phyloP scores from a whole-genome alignment of 1,139 yeast genomes.

The Taphrina confusa region DNA sequence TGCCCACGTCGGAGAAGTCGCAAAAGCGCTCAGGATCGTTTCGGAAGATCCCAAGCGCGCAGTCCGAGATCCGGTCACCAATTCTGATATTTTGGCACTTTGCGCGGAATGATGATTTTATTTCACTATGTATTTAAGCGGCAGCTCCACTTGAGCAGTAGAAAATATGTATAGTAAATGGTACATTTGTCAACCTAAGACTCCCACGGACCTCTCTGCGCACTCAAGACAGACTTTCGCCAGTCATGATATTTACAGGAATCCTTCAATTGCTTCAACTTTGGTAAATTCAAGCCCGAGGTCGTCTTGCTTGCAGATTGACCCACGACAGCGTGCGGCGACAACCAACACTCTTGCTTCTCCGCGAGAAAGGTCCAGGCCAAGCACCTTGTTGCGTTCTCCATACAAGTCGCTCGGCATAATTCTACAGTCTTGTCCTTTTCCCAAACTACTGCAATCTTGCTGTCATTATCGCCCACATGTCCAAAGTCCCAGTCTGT shows the following conservation, averaged over 20 bases:
- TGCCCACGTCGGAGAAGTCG: constrained; percentile 26
- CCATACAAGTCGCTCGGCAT: constrained; percentile 11
- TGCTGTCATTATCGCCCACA: not conserved
- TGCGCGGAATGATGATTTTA: not conserved
- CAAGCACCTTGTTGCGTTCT: not conserved
- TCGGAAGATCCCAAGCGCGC: constrained; percentile 11
- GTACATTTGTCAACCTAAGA: too few species aligned
- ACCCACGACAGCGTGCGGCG: constrained; percentile 5
- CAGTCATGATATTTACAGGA: constrained; percentile 4
- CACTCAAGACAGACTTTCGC: not conserved
- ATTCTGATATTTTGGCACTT: constrained; percentile 11
- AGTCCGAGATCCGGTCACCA: not conserved
- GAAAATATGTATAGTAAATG: too few species aligned
- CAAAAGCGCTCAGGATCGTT: constrained; percentile 18
- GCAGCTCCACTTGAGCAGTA: not conserved
- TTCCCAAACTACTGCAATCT: not conserved
- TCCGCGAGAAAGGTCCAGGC: constrained; percentile 22
- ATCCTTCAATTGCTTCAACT: not conserved
- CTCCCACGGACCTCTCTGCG: not conserved
- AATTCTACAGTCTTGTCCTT: not conserved
- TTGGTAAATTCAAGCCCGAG: constrained; percentile 15
- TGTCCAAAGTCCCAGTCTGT: constrained; percentile 17
- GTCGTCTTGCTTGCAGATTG: not conserved
- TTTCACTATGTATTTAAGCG: not conserved
- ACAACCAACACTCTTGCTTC: constrained; percentile 17